phyloP scores from a whole-genome alignment of 345 rosid genomes.

The Gynandropsis gynandra region DNA sequence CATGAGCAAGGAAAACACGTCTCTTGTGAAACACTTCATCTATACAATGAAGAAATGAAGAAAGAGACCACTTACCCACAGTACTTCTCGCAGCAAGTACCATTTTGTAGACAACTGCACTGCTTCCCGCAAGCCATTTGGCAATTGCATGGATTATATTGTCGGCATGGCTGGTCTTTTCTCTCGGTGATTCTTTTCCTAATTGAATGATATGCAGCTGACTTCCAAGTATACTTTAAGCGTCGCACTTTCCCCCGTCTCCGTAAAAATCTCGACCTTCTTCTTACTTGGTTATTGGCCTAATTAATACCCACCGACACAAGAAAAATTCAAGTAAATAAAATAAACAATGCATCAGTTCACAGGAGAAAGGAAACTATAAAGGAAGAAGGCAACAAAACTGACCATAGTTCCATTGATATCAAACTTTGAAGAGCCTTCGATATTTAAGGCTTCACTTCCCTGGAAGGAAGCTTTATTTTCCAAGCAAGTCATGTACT shows the following conservation, averaged over 20 bases:
- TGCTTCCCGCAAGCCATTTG: conserved; percentile 91
- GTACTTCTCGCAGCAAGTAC: conserved; percentile 99
- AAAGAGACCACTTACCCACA: conserved; percentile 71
- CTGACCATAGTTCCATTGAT: conserved; percentile 66
- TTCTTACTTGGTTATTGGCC: conserved; percentile 75
- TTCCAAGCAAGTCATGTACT: conserved; percentile 65
- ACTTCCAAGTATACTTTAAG: conserved; percentile 97
- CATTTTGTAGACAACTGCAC: conserved; percentile 79
- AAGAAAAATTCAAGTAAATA: background rate
- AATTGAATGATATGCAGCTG: conserved; percentile 96
- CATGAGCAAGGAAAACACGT: conserved; percentile 1
- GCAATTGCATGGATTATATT: conserved; percentile 94
- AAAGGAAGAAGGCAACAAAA: conserved; percentile 6
- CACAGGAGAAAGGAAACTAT: background rate
- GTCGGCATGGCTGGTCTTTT: conserved; percentile 99
- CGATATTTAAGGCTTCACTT: conserved; percentile 58
- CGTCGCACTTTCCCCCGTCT: conserved; percentile 96
- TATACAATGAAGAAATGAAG: too few species aligned
- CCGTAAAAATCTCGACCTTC: conserved; percentile 91
- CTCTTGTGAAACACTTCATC: background rate
- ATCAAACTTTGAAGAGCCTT: conserved; percentile 81
- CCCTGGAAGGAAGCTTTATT: conserved; percentile 53
- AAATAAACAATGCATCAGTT: background rate
- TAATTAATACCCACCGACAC: conserved; percentile 26
- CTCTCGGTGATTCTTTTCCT: conserved; percentile 83